These are phyloP conservation scores for Excoecaria agallocha DNA, from an alignment of 345 rosid species.

Conservation along the genomic window DNA sequence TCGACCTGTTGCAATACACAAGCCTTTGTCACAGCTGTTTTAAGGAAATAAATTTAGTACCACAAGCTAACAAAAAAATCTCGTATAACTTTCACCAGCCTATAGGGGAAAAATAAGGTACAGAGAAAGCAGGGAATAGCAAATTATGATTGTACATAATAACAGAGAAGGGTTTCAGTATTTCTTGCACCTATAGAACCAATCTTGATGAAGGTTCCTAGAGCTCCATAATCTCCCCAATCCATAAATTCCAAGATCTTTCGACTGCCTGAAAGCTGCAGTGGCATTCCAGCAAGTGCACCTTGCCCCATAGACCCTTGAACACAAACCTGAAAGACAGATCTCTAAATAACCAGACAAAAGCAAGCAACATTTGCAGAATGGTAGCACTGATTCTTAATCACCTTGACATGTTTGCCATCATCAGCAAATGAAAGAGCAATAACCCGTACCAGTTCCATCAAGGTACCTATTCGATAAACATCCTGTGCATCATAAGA, in stretches of 20 bases:
- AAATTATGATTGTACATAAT: not conserved
- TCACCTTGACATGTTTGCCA: constrained; percentile 94
- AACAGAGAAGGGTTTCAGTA: not conserved
- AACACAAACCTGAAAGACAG: constrained; percentile 74
- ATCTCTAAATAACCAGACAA: constrained; percentile 8
- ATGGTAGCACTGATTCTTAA: not conserved
- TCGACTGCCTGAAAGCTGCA: constrained; percentile 88
- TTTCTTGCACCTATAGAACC: constrained; percentile 72
- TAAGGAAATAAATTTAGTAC: not conserved
- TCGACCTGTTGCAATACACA: not conserved
- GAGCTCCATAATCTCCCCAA: constrained; percentile 85
- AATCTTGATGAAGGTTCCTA: constrained; percentile 72
- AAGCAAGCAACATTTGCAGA: not conserved
- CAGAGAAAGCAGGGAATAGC: not conserved
- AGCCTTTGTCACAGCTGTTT: no score
- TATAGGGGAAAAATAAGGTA: not conserved
- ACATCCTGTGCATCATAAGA: constrained; percentile 69
- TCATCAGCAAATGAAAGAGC: constrained; percentile 94
- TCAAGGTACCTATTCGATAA: constrained; percentile 91
- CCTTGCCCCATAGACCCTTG: constrained; percentile 99
- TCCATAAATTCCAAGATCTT: constrained; percentile 95
- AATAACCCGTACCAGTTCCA: constrained; percentile 81
- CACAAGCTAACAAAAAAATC: not conserved
- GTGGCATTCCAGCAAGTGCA: constrained; percentile 95
- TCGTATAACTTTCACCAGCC: not conserved